phyloP scores from a whole-genome alignment of 2,329 filamentous ascomycete genomes.

The Ophiostoma quercus region DNA sequence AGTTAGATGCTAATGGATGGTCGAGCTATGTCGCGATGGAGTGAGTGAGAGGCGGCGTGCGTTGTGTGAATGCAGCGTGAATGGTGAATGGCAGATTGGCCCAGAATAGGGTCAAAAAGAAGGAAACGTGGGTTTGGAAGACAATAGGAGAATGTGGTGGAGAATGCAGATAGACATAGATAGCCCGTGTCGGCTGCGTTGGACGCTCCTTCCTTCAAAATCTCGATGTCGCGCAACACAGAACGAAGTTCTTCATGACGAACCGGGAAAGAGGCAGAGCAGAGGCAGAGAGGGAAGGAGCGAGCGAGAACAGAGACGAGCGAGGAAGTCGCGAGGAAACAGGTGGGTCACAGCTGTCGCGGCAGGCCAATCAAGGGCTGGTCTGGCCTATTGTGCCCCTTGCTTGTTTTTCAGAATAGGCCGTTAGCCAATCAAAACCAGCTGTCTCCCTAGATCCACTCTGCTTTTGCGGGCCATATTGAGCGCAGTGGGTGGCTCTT shows the following conservation, averaged over 20 bases:
- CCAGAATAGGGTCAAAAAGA: background rate
- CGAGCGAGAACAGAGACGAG: slow-evolving; percentile 19
- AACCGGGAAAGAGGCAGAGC: slow-evolving; percentile 17
- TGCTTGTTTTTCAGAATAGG: slow-evolving; percentile 18
- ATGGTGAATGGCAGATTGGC: background rate
- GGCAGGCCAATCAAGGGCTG: slow-evolving; percentile 17
- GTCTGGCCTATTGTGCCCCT: slow-evolving; percentile 10
- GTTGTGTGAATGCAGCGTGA: slow-evolving; percentile 1
- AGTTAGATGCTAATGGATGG: background rate
- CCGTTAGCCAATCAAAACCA: background rate
- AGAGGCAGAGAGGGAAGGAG: slow-evolving; percentile 17
- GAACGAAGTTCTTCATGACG: slow-evolving; percentile 19
- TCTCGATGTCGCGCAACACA: slow-evolving; percentile 22
- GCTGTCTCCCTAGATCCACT: background rate
- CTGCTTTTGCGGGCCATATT: slow-evolving; percentile 4
- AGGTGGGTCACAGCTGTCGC: slow-evolving; percentile 13
- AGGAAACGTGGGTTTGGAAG: background rate
- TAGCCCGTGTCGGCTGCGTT: background rate
- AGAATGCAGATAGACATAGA: background rate
- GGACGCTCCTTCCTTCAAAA: slow-evolving; percentile 20
- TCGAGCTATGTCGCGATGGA: background rate
- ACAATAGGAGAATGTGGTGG: background rate
- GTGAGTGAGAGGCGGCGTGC: background rate
- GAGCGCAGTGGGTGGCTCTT: slow-evolving; percentile 4
- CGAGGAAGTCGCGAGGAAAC: slow-evolving; percentile 15